Percentiles rank a stretch among this genome's conserved stretches.
phyloP scores from a whole-genome alignment of 495 filamentous ascomycete species.

The Tuber magnatum region DNA sequence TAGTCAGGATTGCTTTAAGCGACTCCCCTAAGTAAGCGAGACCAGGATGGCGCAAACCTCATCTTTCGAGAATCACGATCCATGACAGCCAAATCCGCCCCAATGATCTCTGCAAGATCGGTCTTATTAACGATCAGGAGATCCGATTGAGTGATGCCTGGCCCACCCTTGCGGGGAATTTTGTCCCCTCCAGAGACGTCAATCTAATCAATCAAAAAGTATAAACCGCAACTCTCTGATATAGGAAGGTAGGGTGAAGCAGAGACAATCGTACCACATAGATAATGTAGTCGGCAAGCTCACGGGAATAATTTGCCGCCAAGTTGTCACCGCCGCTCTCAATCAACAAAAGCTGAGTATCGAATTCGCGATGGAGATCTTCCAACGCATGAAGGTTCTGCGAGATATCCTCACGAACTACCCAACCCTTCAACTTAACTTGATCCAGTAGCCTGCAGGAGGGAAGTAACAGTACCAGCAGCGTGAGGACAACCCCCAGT shows the following conservation, averaged over 20 bases:
- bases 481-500: conserved; percentile 97
- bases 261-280: conserved; percentile 54
- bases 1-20: neutral
- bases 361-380: conserved; percentile 68
- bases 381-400: conserved; percentile 89
- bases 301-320: conserved; percentile 88
- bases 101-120: conserved; percentile 83
- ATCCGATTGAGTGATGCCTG: conserved; percentile 92
- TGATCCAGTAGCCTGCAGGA: neutral
- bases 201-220: conserved; percentile 46
- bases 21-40: neutral
- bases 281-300: conserved; percentile 93
- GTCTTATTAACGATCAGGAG: conserved; percentile 93
- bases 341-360: conserved; percentile 70
- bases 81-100: conserved; percentile 89
- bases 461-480: conserved; percentile 45
- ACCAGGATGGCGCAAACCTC: conserved; percentile 45
- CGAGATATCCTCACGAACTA: conserved; percentile 89
- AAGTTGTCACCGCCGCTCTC: conserved; percentile 94
- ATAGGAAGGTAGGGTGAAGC: neutral
- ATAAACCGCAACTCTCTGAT: neutral
- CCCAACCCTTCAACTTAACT: neutral
- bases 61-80: conserved; percentile 91
- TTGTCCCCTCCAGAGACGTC: conserved; percentile 97
- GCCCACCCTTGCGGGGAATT: conserved; percentile 89